Evolutionary conservation across 2,329 filamentous ascomycete genomes (phyloP), one percentile per base, ranked within the genome.

Genomic region (Epichloe coenophiala): DNA sequence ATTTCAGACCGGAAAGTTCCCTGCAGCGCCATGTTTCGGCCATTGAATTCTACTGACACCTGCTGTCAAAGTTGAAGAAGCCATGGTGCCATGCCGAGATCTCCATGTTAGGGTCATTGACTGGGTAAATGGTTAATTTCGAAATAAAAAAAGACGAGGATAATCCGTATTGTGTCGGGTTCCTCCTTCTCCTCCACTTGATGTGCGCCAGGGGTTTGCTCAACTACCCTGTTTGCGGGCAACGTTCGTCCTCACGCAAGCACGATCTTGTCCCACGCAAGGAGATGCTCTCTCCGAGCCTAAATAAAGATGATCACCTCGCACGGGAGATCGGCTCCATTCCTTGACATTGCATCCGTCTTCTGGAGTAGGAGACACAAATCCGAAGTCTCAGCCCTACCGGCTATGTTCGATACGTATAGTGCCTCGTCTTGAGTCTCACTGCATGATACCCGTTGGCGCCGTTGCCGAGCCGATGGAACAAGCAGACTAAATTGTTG

Each of bases 301-400:
- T 36, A 3, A 37, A 31, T 19, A 19, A n/a, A 54, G 49, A 54
- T 54, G 43, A 49, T 49, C 50, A 54, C 52, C 49, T 54, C 49
- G 50, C 50, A 54, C 47, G 49, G 47, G 49, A 47, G 43, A 51
- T 52, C 36, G 50, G 48, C 49, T 45, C 21, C 45, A 46, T 45
- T 21, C 21, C 38, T 46, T 31, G 38, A 31, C 48, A 36, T 41
- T 23, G 36, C 36, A 27, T 40, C 38, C 27, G 15, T 46, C 41
- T 35, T n/a, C 37, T 43, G 41, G 37, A 45, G 21, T 41, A 48
- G 45, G 35, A 48, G 17, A 50, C 44, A 47, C 48, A 47, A 48
- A 43, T 41, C 11, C 15, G 37, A 49, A 51, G 50, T 54, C 52
- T 54, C 52, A 54, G 52, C 50, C 52, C 52, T 54, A 54, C 50